Base-by-base conservation (phyloP, 1,284 basidiomycete genomes). In the Phellinidium pouzarii region DNA sequence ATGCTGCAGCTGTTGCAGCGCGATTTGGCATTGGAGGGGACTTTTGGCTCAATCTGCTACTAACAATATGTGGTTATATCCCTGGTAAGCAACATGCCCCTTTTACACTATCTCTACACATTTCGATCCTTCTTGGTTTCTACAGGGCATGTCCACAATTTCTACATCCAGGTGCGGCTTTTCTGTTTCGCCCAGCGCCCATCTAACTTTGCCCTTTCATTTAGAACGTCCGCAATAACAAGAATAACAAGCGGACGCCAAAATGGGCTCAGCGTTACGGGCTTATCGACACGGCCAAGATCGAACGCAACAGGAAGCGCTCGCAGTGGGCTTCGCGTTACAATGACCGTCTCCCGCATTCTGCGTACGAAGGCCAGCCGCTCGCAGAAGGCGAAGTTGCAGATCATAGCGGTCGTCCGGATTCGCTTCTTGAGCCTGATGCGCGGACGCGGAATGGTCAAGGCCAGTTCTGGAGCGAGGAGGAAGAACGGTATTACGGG, bases 201-300 rank as follows among this genome's bases (percentile, higher is more conserved):
- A 7, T 37, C 52, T 51, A 50, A 53, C 59, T 29, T 48, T 59
- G 26, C 38, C 60, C 38, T 20, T 6, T 48, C 19, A 14, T 58
- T 59, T 68, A 96, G 82, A 96, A 95, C 70, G 84, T 98, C 60
- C 79, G 94, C 50, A 97, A 97, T 73, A 97, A 97, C 76, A 91
- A 94, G 74, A 94, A 83, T 62, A 78, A 88, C 64, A 76, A 79
- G 25, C 84, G 94, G 53, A 96, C 94, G 20, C 94, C 94, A 14
- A 93, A 95, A 65, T 98, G 94, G 94, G 90, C 88, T 0, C 77
- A 91, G 66, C 82, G 84, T 57, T 91, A 90, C 64, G 93, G 93
- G 31, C 83, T 97, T 45, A 81, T 96, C 59, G 80, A 94, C 65
- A 84, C 79, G 25, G 72, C 80, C 20, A 81, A 85, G 60, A 82